Evolutionary conservation across 2,329 filamentous ascomycete genomes (phyloP), one percentile per base, ranked within the genome.

Genomic region (Verticillium nonalfalfae): DNA sequence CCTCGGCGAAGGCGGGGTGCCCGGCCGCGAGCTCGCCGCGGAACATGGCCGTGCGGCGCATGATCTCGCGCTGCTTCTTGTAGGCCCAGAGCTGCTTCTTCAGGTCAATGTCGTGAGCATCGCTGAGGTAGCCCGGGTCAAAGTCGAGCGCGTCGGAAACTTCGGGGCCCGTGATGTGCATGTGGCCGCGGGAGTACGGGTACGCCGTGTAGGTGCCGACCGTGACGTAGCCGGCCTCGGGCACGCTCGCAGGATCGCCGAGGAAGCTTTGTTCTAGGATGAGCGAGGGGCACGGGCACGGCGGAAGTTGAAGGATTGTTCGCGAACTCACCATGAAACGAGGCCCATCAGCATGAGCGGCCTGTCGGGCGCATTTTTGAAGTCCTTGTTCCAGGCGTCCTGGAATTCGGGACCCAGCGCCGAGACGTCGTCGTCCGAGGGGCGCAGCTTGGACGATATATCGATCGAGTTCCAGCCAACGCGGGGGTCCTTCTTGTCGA

Each of bases 1-100:
- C 72, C 1, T 72, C 62, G 0, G 76, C 67, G 66, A 83, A 84
- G 13, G 70, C 68, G 1, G 81, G 81, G 59, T 82, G 79, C 0
- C 75, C 70, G 5, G 69, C 64, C 4, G 73, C 69, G 2, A 79
- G 40, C 66, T 83, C 77, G 66, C 84, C 76, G 62, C 78, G 70
- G 71, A 83, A 88, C 66, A 81, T 78, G 1, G 76, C 71, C 67
- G 85, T 83, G 5, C 85, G 81, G 2, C 86, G 80, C 56, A 80
- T 76, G 60, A 89, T 81, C 69, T 88, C 85, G 1, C 87, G 83
- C n/a, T 79, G 77, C 66, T 81, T 83, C 72, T 90, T 90, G 75
- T 90, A 90, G 0, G 77, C 80, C 85, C 86, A 89, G 4, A 87
- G 67, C 21, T 85, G 81, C 67, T 82, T 85, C 71, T 84, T 83